Base-by-base conservation (phyloP, 352 stramenopile genomes). In the Pythium folliculosum region DNA sequence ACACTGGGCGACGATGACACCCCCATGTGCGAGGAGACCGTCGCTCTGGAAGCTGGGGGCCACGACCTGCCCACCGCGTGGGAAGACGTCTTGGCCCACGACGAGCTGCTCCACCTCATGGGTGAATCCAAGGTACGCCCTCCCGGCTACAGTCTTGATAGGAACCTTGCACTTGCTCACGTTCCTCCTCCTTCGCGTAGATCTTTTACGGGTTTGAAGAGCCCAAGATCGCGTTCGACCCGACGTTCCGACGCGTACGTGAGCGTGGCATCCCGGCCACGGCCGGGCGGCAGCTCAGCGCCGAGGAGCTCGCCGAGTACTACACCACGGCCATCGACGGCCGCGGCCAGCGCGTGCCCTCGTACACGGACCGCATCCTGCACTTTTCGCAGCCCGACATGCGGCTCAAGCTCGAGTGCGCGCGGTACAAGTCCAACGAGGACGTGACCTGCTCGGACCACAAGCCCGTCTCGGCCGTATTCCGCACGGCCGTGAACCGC, bases 361-460 rank as follows among this genome's bases (percentile, higher is more conserved):
- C 89, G 27, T 97, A 96, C 70, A 97, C 91, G 12, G 91, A 97
- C 59, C 88, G 91, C 21, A 95, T 97, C 35, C 71, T 97, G 43
- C 89, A 86, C 51, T 84, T 89, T 51, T 96, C 89, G 10, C 78
- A 95, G 43, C 69, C 74, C 0, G 86, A 94, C 64, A 79, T 92
- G 72, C 65, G 77, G 10, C 70, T 82, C 35, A 78, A 82, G 10
- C 72, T 96, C 43, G 78, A 77, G 22, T 91, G 88, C 56, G 75
- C 75, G 21, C 59, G 76, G 22, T 97, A 97, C 69, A 78, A 74
- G 6, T 91, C 84, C 19, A 89, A 78, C 52, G 89, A 97, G 52
- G 72, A 80, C 38, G 77, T 95, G 1, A 82, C 60, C 37, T 86
- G 75, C 60, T 95, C 86, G 19, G 90, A 97, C 73, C 90, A 97